A percentile compares a stretch with the other conserved stretches of the same genome.
Evolutionary conservation across 140 eudicot genomes (phyloP).

Genomic region (Erigeron philadelphicus): DNA sequence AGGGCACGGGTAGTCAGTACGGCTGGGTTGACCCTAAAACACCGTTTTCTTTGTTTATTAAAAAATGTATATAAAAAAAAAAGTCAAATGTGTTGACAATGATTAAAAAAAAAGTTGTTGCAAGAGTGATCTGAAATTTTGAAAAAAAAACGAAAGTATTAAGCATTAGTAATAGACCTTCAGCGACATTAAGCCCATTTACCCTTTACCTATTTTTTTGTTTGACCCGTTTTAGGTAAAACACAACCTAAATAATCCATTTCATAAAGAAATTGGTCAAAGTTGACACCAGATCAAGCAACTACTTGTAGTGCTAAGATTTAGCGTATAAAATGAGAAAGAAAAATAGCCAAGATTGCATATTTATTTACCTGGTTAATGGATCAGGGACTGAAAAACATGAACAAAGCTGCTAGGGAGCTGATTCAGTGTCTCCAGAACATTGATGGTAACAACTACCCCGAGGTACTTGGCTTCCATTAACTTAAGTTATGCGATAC

Average conservation of each 20-base stretch:
- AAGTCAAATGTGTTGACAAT: background rate
- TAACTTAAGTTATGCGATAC: background rate
- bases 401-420: conserved; percentile 86
- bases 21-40: background rate
- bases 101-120: background rate
- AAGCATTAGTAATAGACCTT: background rate
- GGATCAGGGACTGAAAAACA: conserved; percentile 80
- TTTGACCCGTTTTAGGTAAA: background rate
- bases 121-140: background rate
- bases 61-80: background rate
- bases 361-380: conserved; percentile 8
- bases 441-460: conserved; percentile 88
- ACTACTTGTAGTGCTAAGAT: conserved; percentile 1
- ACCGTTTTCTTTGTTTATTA: background rate
- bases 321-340: background rate
- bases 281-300: background rate
- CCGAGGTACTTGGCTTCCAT: conserved; percentile 55
- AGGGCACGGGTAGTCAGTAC: background rate
- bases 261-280: background rate
- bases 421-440: conserved; percentile 80
- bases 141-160: background rate
- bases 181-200: background rate
- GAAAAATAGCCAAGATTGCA: background rate
- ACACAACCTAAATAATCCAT: background rate
- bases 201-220: background rate